phyloP scores from a whole-genome alignment of 2,329 filamentous ascomycete species.

The Taxawa tesnikishii region DNA sequence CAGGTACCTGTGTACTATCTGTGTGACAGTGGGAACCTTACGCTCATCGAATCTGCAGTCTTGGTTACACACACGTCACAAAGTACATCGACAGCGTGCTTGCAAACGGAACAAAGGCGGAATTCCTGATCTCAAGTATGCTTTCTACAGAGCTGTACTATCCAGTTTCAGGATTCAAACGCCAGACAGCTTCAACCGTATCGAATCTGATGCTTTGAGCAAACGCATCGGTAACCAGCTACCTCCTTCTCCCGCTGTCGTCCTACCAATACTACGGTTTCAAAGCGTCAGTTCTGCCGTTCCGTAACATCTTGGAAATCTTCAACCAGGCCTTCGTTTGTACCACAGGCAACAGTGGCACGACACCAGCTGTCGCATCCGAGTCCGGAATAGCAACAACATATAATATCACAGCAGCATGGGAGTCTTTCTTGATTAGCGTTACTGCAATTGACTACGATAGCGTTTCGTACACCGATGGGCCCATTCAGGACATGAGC shows the following conservation, averaged over 20 bases:
- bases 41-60: no score
- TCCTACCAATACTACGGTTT: constrained; percentile 2
- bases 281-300: constrained; percentile 1
- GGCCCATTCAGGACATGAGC: constrained; percentile 8
- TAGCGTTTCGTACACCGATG: constrained; percentile 5
- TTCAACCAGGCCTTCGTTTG: constrained; percentile 8
- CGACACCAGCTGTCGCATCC: constrained; percentile 8
- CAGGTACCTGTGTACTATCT: no score
- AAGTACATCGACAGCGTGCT: constrained; percentile 10
- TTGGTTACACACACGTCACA: constrained; percentile 8
- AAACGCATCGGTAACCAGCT: constrained; percentile 6
- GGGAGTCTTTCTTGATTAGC: constrained; percentile 8
- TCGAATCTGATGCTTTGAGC: constrained; percentile 5
- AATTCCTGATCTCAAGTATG: constrained; percentile 9
- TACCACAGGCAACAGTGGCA: constrained; percentile 9
- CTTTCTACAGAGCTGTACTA: constrained; percentile 7
- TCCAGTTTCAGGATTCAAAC: constrained; percentile 6
- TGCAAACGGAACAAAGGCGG: constrained; percentile 8
- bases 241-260: constrained; percentile 3
- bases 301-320: constrained; percentile 12
- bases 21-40: no score
- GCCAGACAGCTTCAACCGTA: constrained; percentile 4
- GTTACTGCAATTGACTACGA: constrained; percentile 11
- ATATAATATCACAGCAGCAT: constrained; percentile 9
- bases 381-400: constrained; percentile 10